Percentiles rank a stretch among this genome's conserved stretches.
phyloP scores from a whole-genome alignment of 352 stramenopile species.

The Saprolegnia diclina region DNA sequence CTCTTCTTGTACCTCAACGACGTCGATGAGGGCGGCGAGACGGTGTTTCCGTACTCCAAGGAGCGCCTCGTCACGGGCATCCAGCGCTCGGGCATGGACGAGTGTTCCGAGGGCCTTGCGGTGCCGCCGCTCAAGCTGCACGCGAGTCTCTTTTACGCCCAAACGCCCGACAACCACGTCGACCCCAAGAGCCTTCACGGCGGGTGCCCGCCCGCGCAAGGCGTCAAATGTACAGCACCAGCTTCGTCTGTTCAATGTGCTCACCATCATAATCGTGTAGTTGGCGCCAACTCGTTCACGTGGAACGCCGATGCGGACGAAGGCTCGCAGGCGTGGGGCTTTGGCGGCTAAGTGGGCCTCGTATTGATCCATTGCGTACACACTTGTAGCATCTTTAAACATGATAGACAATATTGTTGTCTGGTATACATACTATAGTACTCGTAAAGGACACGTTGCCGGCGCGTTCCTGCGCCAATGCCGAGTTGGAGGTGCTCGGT shows the following conservation, averaged over 20 bases:
- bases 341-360: slow-evolving; percentile 12
- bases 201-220: slow-evolving; percentile 75
- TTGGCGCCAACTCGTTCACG: slow-evolving; percentile 79
- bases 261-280: background rate
- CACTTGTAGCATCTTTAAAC: too few species aligned
- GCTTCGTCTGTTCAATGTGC: background rate
- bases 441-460: too few species aligned
- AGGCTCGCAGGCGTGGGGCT: slow-evolving; percentile 32
- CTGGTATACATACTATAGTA: too few species aligned
- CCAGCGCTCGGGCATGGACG: slow-evolving; percentile 64
- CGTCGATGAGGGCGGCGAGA: slow-evolving; percentile 94
- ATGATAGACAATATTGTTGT: too few species aligned
- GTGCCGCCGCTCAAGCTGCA: slow-evolving; percentile 64
- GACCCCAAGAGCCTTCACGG: slow-evolving; percentile 77
- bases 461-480: too few species aligned
- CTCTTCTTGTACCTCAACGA: slow-evolving; percentile 97
- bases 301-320: slow-evolving; percentile 80
- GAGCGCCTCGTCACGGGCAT: slow-evolving; percentile 70
- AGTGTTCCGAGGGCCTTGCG: slow-evolving; percentile 70
- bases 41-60: slow-evolving; percentile 92
- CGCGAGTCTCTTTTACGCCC: slow-evolving; percentile 79
- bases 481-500: too few species aligned
- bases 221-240: slow-evolving; percentile 51
- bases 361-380: background rate
- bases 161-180: slow-evolving; percentile 65